A percentile compares a stretch with the other conserved stretches of the same genome.
phyloP scores from a whole-genome alignment of 805 yeast species.

The Dipodascus geniculatus region DNA sequence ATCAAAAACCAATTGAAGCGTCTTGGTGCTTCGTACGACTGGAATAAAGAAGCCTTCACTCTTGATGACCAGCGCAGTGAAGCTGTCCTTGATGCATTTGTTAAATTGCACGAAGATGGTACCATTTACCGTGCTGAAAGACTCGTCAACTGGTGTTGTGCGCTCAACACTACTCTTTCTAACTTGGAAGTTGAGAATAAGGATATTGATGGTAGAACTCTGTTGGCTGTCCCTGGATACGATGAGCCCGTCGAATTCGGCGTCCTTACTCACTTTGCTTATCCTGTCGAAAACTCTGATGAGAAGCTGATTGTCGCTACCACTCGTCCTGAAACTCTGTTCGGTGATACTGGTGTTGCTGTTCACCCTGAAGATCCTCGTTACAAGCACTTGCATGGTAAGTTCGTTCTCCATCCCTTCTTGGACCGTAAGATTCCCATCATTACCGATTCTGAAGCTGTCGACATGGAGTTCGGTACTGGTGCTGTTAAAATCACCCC shows the following conservation, averaged over 20 bases:
- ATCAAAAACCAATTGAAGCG: constrained; percentile 76
- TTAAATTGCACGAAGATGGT: constrained; percentile 86
- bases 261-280: constrained; percentile 90
- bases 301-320: constrained; percentile 90
- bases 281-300: constrained; percentile 72
- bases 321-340: constrained; percentile 96
- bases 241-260: constrained; percentile 90
- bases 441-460: constrained; percentile 82
- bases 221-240: constrained; percentile 79
- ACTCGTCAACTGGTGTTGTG: constrained; percentile 93
- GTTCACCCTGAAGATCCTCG: constrained; percentile 93
- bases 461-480: constrained; percentile 98
- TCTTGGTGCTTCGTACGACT: constrained; percentile 94
- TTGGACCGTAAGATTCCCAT: constrained; percentile 77
- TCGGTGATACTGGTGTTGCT: constrained; percentile 97
- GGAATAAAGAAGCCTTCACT: constrained; percentile 92
- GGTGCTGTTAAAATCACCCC: constrained; percentile 99
- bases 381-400: constrained; percentile 91
- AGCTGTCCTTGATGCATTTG: constrained; percentile 86
- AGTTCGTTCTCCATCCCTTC: constrained; percentile 83
- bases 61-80: constrained; percentile 64
- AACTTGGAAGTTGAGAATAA: constrained; percentile 94
- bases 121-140: constrained; percentile 88
- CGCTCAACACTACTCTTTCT: constrained; percentile 88
- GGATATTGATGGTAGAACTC: constrained; percentile 71